Conservation (phyloP, 176 grass and related monocot species). For the Hyparrhenia diplandra region DNA sequence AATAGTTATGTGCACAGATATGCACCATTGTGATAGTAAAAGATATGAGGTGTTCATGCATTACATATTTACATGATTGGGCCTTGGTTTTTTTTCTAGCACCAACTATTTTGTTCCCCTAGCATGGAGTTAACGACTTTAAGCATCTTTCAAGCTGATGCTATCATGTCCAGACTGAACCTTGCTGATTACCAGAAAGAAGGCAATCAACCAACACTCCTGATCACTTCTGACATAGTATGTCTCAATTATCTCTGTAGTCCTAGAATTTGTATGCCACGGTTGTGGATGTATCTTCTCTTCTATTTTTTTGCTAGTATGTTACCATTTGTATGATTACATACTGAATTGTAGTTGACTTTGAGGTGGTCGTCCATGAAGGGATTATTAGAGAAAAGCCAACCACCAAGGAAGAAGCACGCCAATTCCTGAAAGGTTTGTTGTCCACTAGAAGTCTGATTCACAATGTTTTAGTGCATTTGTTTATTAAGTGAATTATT, state of each 20-base stretch:
- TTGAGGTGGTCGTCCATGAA: slow-evolving; percentile 95
- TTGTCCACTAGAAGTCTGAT: background rate
- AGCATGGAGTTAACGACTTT: background rate
- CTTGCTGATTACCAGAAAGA: slow-evolving; percentile 64
- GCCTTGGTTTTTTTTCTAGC: background rate
- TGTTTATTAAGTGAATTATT: background rate
- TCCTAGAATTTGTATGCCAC: background rate
- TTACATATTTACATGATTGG: background rate
- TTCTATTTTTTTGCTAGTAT: slow-evolving; percentile 21
- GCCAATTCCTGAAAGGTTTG: slow-evolving; percentile 87
- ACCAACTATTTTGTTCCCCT: background rate
- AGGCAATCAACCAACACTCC: slow-evolving; percentile 47
- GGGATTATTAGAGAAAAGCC: slow-evolving; percentile 98
- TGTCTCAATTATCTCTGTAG: slow-evolving; percentile 15
- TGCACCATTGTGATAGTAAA: background rate
- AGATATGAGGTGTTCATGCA: background rate
- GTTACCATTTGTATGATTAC: slow-evolving; percentile 28
- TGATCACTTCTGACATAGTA: slow-evolving; percentile 99
- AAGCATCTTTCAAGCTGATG: slow-evolving; percentile 68
- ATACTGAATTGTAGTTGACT: slow-evolving; percentile 64
- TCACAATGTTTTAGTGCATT: slow-evolving; percentile 2
- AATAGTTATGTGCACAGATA: background rate
- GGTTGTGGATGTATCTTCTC: background rate
- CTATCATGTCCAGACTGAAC: slow-evolving; percentile 80
- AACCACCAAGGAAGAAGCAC: slow-evolving; percentile 87